These are phyloP conservation scores for Phragmites australis DNA, from an alignment of 176 grass and related monocot species.

Conservation along the genomic window DNA sequence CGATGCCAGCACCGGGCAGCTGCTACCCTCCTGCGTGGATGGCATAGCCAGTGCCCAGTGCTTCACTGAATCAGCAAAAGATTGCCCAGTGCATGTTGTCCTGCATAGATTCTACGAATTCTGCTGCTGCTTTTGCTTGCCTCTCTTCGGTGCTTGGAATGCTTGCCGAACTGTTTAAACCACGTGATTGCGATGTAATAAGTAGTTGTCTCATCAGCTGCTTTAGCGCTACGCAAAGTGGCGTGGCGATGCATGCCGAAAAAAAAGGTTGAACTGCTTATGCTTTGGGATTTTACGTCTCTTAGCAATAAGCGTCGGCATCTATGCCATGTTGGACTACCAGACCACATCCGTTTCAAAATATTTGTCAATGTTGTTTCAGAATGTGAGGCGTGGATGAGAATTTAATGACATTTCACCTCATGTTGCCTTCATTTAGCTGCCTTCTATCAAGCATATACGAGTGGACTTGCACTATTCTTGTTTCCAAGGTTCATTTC, in stretches of 20 bases:
- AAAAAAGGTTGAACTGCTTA: background rate
- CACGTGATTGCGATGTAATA: background rate
- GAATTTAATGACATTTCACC: background rate
- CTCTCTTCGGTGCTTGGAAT: background rate
- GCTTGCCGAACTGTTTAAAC: conserved; percentile 1
- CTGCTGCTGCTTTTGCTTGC: conserved; percentile 3
- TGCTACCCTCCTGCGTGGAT: conserved; percentile 42
- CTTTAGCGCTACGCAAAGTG: background rate
- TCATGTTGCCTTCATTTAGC: too few species aligned
- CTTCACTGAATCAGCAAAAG: background rate
- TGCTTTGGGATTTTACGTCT: background rate
- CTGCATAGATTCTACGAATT: background rate
- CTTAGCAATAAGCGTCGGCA: background rate
- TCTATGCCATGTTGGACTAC: background rate
- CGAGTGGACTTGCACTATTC: background rate
- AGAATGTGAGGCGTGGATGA: background rate
- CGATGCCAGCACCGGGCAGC: background rate
- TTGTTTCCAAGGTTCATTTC: background rate
- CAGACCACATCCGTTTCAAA: background rate
- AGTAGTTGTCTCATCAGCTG: background rate
- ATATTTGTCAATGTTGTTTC: background rate
- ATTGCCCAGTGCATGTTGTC: conserved; percentile 10
- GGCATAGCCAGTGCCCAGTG: conserved; percentile 21
- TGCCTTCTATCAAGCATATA: background rate
- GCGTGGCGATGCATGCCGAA: background rate